These are phyloP conservation scores for Fennellomyces sp. DNA, from an alignment of 371 early-diverging fungal species.

Conservation along the genomic window DNA sequence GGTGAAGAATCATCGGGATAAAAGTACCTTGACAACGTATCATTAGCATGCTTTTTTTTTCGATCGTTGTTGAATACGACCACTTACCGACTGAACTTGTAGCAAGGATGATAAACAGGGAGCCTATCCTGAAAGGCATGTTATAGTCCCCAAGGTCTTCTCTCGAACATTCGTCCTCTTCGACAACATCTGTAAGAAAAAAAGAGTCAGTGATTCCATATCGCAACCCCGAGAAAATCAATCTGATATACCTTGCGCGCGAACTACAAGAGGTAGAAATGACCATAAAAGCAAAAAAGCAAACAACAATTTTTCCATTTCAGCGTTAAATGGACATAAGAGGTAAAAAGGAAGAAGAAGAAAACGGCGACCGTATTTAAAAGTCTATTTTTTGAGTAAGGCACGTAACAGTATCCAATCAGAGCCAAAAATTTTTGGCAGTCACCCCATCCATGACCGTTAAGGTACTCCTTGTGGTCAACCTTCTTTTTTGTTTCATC, in stretches of 20 bases:
- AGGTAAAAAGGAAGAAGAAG: neutral
- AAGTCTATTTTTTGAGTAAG: neutral
- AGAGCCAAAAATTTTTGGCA: neutral
- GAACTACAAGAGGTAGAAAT: neutral
- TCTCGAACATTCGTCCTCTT: slow-evolving; percentile 4
- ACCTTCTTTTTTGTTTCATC: neutral
- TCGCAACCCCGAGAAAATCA: neutral
- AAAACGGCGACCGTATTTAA: neutral
- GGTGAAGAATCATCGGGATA: slow-evolving; percentile 37
- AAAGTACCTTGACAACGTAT: slow-evolving; percentile 22
- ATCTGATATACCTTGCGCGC: neutral
- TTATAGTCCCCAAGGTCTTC: slow-evolving; percentile 20
- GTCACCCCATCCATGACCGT: slow-evolving; percentile 2
- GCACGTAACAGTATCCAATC: neutral
- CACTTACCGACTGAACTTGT: slow-evolving; percentile 26
- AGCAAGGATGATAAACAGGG: slow-evolving; percentile 25
- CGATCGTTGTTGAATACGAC: neutral
- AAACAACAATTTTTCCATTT: slow-evolving; percentile 1
- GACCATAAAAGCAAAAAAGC: neutral
- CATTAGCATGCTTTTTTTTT: neutral
- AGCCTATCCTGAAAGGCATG: slow-evolving; percentile 22
- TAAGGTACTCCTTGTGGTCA: slow-evolving; percentile 2
- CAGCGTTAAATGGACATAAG: neutral
- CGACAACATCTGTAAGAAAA: neutral
- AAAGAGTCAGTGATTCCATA: too few relatives aligned